These are phyloP conservation scores for Cladophialophora psammophila DNA, from an alignment of 2,329 filamentous ascomycete species.

Conservation along the genomic window DNA sequence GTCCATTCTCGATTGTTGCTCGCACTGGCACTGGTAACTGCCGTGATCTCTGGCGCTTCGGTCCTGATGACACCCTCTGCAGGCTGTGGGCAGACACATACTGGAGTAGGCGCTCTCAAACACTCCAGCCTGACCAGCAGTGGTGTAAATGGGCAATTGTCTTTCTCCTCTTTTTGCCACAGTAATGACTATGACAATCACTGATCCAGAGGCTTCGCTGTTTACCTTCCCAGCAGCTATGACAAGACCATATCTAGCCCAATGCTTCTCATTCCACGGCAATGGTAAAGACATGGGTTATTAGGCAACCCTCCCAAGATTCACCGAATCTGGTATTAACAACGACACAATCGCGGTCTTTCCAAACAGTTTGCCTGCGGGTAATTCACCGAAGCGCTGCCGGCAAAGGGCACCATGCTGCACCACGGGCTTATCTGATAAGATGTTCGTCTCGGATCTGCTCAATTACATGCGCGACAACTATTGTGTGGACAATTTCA, in stretches of 20 bases:
- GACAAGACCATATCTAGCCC: constrained; percentile 47
- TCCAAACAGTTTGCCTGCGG: constrained; percentile 50
- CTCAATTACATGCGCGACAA: constrained; percentile 48
- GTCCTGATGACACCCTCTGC: neutral
- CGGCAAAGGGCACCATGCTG: constrained; percentile 56
- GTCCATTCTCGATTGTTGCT: neutral
- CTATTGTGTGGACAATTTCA: constrained; percentile 56
- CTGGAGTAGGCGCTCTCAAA: neutral
- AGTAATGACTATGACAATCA: neutral
- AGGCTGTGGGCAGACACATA: constrained; percentile 5
- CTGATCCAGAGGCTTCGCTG: neutral
- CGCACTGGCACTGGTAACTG: neutral
- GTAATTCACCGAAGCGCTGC: neutral
- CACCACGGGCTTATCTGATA: constrained; percentile 49
- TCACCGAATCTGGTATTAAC: constrained; percentile 55
- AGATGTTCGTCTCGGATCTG: constrained; percentile 55
- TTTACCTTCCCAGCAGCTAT: constrained; percentile 46
- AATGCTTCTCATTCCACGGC: constrained; percentile 59
- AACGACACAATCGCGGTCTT: constrained; percentile 56
- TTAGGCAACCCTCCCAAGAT: constrained; percentile 54
- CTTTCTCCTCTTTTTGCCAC: neutral
- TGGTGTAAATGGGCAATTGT: constrained; percentile 10
- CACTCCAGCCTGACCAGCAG: neutral
- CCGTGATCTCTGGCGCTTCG: neutral
- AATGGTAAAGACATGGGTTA: constrained; percentile 47